Evolutionary conservation across 2,329 filamentous ascomycete genomes (phyloP).

Genomic region (Pyrenochaeta sp.): DNA sequence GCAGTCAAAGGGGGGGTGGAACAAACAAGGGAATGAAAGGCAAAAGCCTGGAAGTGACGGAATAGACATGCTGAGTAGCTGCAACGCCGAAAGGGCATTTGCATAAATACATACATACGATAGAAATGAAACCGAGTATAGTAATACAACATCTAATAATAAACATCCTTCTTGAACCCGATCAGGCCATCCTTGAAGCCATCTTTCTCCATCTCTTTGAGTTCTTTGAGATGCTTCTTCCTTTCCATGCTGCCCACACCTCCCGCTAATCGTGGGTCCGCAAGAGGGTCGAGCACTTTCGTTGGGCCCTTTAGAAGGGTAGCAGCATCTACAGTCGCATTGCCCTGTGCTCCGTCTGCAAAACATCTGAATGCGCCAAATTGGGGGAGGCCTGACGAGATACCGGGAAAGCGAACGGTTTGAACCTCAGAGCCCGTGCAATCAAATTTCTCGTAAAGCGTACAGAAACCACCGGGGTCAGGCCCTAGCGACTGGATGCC

Average conservation of each 20-base stretch:
- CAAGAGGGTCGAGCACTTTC: slow-evolving; percentile 8
- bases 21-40: neutral
- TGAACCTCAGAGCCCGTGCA: slow-evolving; percentile 30
- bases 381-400: slow-evolving; percentile 21
- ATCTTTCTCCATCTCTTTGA: slow-evolving; percentile 36
- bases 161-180: slow-evolving; percentile 40
- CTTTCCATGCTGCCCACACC: slow-evolving; percentile 34
- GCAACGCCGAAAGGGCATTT: neutral
- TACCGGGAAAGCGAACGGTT: slow-evolving; percentile 37
- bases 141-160: slow-evolving; percentile 27
- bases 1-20: neutral
- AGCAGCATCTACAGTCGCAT: neutral
- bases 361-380: slow-evolving; percentile 39
- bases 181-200: slow-evolving; percentile 41
- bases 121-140: neutral
- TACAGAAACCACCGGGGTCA: slow-evolving; percentile 39
- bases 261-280: slow-evolving; percentile 27
- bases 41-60: neutral
- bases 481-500: slow-evolving; percentile 42
- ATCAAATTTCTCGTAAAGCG: slow-evolving; percentile 29
- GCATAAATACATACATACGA: neutral
- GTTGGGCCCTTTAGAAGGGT: neutral
- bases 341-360: slow-evolving; percentile 12
- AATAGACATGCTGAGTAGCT: neutral
- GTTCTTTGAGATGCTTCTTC: slow-evolving; percentile 24